Evolutionary conservation across 1,284 basidiomycete genomes (phyloP), one percentile per base, ranked within the genome.

Genomic region (Ganoderma leucocontextum): DNA sequence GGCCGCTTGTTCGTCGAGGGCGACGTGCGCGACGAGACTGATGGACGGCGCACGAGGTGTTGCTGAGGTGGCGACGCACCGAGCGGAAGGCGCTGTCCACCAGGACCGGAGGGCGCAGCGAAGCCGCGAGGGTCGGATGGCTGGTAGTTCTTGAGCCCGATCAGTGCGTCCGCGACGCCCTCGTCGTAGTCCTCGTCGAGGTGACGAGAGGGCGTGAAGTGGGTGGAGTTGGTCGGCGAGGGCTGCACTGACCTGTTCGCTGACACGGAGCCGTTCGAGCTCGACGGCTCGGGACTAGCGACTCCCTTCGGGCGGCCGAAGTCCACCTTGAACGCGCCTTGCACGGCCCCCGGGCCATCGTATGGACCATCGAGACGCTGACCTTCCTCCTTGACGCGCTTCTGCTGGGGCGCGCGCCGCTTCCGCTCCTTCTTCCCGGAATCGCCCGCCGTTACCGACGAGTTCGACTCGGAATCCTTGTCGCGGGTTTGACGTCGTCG

Each of bases 161-260:
- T 90, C 47, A 95, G 80, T 0, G 90, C 85, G 72, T 92, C 92
- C 4, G 89, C 89, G 44, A 90, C 89, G 64, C 88, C 89, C 75
- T 93, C 93, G 70, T 95, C 93, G 70, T 95, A 95, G 74, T 95
- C 91, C 71, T 95, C 94, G 73, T 95, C 93, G 19, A 95, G 85
- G 1, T 86, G 81, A 17, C 93, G 84, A 17, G 86, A 82, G 8
- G 90, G 91, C 22, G 86, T 85, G 9, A 86, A 82, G 25, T 89
- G 85, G 0, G 85, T 84, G 17, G 83, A 86, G 67, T 83, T 87
- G 7, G 87, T 91, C 2, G 91, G 91, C 36, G 91, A 92, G 0
- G 91, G 91, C 75, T 91, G 88, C 53, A 88, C 76, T 35, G 81
- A 82, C 36, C 80, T 70, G 53, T 72, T 85, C 13, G 89, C 87